These are phyloP conservation scores for Peronosclerospora sorghi DNA, from an alignment of 352 stramenopile species.

Conservation along the genomic window DNA sequence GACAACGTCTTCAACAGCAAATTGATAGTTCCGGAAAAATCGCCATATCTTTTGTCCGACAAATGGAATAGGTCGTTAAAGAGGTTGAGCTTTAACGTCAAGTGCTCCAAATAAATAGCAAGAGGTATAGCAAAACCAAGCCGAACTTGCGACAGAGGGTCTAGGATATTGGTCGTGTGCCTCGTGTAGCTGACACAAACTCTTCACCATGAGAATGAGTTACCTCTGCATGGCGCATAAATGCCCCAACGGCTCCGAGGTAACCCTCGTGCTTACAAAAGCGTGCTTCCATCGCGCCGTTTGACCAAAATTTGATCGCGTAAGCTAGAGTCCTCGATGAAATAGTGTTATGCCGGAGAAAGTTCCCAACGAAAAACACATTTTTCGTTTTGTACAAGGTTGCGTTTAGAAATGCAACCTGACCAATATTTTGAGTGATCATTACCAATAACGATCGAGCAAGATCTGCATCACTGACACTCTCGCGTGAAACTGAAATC, in stretches of 20 bases:
- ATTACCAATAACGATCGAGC: conserved; percentile 95
- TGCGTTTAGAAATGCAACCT: conserved; percentile 97
- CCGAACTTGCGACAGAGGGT: too few relatives aligned
- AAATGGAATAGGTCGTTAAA: too few relatives aligned
- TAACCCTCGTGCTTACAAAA: conserved; percentile 98
- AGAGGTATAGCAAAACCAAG: too few relatives aligned
- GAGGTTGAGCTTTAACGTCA: too few relatives aligned
- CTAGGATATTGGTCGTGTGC: conserved; percentile 3
- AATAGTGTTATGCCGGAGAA: conserved; percentile 97
- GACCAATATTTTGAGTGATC: conserved; percentile 97
- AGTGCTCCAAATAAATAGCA: too few relatives aligned
- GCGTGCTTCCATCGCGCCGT: conserved; percentile 84
- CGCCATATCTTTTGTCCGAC: too few relatives aligned
- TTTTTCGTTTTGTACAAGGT: conserved; percentile 92
- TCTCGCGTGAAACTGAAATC: conserved; percentile 51
- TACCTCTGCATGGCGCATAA: conserved; percentile 83
- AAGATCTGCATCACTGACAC: conserved; percentile 91
- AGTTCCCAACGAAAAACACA: conserved; percentile 97
- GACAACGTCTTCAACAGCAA: too few relatives aligned
- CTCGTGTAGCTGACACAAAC: conserved; percentile 37
- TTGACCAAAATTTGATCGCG: conserved; percentile 98
- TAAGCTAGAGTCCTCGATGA: conserved; percentile 87
- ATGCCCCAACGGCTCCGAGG: conserved; percentile 95
- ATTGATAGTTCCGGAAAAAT: too few relatives aligned
- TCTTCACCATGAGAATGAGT: conserved; percentile 57